Conservation (phyloP, 2,329 filamentous ascomycete species). For the Trichoderma arundinaceum region DNA sequence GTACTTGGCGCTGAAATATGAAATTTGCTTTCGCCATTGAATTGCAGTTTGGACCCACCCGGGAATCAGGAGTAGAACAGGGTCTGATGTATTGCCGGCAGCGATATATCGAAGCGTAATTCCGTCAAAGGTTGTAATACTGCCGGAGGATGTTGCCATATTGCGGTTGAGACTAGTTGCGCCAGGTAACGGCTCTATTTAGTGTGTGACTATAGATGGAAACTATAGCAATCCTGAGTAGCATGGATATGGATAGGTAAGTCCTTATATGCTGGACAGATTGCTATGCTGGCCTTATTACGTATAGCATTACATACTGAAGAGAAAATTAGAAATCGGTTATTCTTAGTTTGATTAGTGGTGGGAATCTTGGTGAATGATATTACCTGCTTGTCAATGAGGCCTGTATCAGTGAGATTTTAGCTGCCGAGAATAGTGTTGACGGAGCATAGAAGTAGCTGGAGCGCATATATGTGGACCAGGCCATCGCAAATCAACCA, state of each 20-base stretch:
- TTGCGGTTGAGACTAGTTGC: background rate
- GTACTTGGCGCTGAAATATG: conserved; percentile 40
- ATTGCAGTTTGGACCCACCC: conserved; percentile 44
- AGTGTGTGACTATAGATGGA: too few species aligned
- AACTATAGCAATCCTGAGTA: too few species aligned
- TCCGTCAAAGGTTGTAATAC: conserved; percentile 22
- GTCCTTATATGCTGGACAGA: too few species aligned
- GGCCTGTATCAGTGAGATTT: too few species aligned
- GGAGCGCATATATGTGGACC: background rate
- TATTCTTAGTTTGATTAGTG: too few species aligned
- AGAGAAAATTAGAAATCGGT: too few species aligned
- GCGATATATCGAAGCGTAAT: conserved; percentile 34
- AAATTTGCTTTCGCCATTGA: conserved; percentile 42
- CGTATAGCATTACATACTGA: too few species aligned
- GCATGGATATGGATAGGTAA: background rate
- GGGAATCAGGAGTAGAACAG: conserved; percentile 42
- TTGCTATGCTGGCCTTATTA: too few species aligned
- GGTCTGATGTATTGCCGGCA: conserved; percentile 34
- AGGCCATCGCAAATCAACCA: background rate
- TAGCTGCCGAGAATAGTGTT: too few species aligned
- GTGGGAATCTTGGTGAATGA: too few species aligned
- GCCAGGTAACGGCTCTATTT: background rate
- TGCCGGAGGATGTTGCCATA: conserved; percentile 21
- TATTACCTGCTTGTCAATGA: too few species aligned
- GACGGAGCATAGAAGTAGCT: background rate